A percentile compares a stretch with the other conserved stretches of the same genome.
Conservation (phyloP, 768 basidiomycete species). For the Macrocybe gigantea region DNA sequence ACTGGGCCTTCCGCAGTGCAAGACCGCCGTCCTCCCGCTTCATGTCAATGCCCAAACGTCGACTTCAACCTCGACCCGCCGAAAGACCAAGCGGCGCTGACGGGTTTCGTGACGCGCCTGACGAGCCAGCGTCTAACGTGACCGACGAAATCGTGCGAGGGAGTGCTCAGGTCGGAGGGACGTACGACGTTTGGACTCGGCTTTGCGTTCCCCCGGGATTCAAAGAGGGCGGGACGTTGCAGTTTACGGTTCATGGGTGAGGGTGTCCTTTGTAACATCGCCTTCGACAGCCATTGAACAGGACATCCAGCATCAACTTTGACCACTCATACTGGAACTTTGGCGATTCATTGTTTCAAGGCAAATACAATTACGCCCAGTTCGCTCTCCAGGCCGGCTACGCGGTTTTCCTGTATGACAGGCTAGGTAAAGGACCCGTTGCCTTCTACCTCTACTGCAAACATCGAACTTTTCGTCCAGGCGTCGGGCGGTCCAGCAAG, state of each 20-base stretch:
- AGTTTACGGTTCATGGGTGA: slow-evolving; percentile 18
- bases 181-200: slow-evolving; percentile 1
- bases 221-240: slow-evolving; percentile 4
- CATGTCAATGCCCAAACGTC: slow-evolving; percentile 1
- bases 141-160: background rate
- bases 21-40: background rate
- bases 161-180: background rate
- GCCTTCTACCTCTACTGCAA: no score
- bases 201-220: slow-evolving; percentile 10
- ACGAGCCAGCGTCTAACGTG: slow-evolving; percentile 3
- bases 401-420: slow-evolving; percentile 15
- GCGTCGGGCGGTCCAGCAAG: slow-evolving; percentile 15
- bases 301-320: slow-evolving; percentile 10
- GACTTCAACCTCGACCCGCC: background rate
- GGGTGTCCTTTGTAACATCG: background rate
- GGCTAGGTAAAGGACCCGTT: slow-evolving; percentile 10
- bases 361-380: slow-evolving; percentile 14
- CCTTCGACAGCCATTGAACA: background rate
- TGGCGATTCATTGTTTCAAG: slow-evolving; percentile 10
- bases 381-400: slow-evolving; percentile 13
- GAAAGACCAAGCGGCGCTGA: slow-evolving; percentile 1
- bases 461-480: slow-evolving; percentile 3
- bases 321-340: slow-evolving; percentile 19
- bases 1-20: background rate
- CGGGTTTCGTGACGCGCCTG: slow-evolving; percentile 1